phyloP scores from a whole-genome alignment of 2,329 filamentous ascomycete species.

The Penicillium sp. region DNA sequence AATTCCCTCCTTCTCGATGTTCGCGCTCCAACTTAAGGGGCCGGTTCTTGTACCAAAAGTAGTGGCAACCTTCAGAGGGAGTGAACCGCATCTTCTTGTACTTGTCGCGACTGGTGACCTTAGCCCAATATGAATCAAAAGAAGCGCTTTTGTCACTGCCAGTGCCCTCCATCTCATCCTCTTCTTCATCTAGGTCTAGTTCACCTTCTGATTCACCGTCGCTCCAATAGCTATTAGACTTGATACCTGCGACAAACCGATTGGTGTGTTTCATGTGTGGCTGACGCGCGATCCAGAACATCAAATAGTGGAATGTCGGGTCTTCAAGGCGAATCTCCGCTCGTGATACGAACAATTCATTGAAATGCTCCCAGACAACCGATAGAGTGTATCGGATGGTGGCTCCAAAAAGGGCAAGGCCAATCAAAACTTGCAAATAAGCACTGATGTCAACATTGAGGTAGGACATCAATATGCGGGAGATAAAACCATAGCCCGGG shows the following conservation, averaged over 20 bases:
- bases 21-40: conserved; percentile 46
- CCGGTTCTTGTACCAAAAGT: conserved; percentile 64
- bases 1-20: conserved; percentile 20
- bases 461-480: conserved; percentile 55
- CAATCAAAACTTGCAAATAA: conserved; percentile 60
- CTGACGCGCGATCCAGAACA: conserved; percentile 67
- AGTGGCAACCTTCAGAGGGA: conserved; percentile 65
- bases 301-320: conserved; percentile 70
- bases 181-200: conserved; percentile 4
- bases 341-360: conserved; percentile 61
- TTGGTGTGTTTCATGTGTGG: conserved; percentile 59
- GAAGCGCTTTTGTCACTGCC: conserved; percentile 41
- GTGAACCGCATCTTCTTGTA: conserved; percentile 54
- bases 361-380: conserved; percentile 51
- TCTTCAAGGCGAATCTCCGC: conserved; percentile 68
- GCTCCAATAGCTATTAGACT: conserved; percentile 44
- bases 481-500: conserved; percentile 63
- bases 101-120: conserved; percentile 39
- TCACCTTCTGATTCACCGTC: conserved; percentile 25
- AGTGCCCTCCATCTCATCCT: conserved; percentile 30
- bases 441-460: conserved; percentile 61
- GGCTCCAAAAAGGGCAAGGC: conserved; percentile 51
- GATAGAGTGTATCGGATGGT: conserved; percentile 54
- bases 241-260: conserved; percentile 65
- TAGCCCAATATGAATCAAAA: conserved; percentile 44